A percentile compares a stretch with the other conserved stretches of the same genome.
phyloP scores from a whole-genome alignment of 192 early-diverging fungal genomes.

The Backusella circina region DNA sequence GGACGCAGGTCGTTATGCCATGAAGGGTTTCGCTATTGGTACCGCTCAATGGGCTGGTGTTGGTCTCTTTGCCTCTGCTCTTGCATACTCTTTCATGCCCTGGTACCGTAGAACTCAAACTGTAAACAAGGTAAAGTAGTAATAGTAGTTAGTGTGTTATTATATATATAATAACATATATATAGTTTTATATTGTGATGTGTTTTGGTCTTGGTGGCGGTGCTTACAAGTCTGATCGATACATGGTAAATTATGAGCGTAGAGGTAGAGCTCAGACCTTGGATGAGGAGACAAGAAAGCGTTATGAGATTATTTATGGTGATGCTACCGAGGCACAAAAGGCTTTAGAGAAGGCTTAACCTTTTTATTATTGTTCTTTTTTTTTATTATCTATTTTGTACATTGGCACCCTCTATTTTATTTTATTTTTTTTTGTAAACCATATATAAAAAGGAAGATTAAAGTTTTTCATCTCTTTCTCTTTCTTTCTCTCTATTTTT shows the following conservation, averaged over 20 bases:
- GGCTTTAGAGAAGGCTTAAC: not conserved
- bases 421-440: not conserved
- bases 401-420: not conserved
- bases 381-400: not conserved
- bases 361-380: not conserved
- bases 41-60: conserved; percentile 35
- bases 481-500: not conserved
- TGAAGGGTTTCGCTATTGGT: conserved; percentile 41
- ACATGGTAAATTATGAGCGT: conserved; percentile 38
- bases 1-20: conserved; percentile 28
- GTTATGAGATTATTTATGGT: conserved; percentile 34
- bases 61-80: conserved; percentile 26
- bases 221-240: conserved; percentile 36
- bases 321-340: conserved; percentile 9
- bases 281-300: conserved; percentile 23
- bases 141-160: not conserved
- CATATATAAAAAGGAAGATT: not conserved
- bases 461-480: not conserved
- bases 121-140: conserved; percentile 31
- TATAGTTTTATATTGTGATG: conserved; percentile 41
- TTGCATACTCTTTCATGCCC: conserved; percentile 23
- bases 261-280: conserved; percentile 31
- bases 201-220: conserved; percentile 35
- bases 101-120: conserved; percentile 29
- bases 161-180: not conserved